Evolutionary conservation across 2,329 filamentous ascomycete species (phyloP).

Genomic region (Sclerotinia borealis): DNA sequence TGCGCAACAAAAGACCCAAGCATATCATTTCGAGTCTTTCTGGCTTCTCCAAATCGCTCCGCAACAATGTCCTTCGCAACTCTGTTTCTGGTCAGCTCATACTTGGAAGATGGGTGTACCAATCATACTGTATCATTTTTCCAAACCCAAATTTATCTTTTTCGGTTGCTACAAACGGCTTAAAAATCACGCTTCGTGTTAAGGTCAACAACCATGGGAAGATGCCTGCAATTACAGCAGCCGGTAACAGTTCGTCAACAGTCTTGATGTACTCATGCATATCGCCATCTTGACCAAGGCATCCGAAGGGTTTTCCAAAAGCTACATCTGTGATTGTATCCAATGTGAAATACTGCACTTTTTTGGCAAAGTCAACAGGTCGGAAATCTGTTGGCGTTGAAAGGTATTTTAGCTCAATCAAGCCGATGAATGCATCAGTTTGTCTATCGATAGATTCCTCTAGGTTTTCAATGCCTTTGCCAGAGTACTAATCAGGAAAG

Average conservation of each 20-base stretch:
- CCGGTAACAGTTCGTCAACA: conserved; percentile 37
- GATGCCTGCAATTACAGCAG: conserved; percentile 40
- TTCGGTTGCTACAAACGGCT: conserved; percentile 37
- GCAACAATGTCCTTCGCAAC: conserved; percentile 40
- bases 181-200: conserved; percentile 37
- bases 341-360: conserved; percentile 48
- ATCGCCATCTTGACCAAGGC: conserved; percentile 42
- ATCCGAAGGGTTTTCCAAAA: conserved; percentile 45
- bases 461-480: conserved; percentile 44
- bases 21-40: conserved; percentile 45
- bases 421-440: conserved; percentile 12
- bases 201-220: conserved; percentile 39
- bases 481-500: conserved; percentile 38
- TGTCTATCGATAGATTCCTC: conserved; percentile 44
- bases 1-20: conserved; percentile 40
- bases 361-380: conserved; percentile 45
- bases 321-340: conserved; percentile 51
- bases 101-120: too few species aligned
- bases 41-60: conserved; percentile 40
- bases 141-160: conserved; percentile 37
- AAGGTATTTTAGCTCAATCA: conserved; percentile 29
- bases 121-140: conserved; percentile 40
- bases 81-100: conserved; percentile 12
- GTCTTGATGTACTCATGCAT: conserved; percentile 43
- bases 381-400: conserved; percentile 33